Base-by-base conservation (phyloP, 495 filamentous ascomycete genomes). In the Amorphotheca resinae region DNA sequence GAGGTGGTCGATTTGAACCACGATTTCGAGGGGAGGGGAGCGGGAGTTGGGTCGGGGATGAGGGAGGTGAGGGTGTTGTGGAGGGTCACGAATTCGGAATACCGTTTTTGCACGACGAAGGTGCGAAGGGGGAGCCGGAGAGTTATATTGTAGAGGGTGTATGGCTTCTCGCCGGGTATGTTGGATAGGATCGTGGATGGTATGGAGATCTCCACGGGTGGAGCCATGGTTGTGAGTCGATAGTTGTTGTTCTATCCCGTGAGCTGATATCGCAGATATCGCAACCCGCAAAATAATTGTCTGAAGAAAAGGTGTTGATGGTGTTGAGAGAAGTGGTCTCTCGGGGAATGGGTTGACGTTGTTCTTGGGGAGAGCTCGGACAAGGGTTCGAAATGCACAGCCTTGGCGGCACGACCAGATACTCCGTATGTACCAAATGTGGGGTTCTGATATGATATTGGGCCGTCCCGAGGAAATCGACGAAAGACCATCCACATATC, bases 101-200 rank as follows among this genome's bases (percentile, higher is more conserved):
- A 98, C 53, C 91, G 87, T 64, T 95, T 95, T 48, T 80, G 77
- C 47, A 95, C 70, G 55, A 80, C 82, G 58, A 86, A 85, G 41
- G 84, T 86, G 46, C 86, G 82, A 40, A 98, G 77, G 7, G 91
- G 87, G 3, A 89, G 78, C 45, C 84, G 80, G 51, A 95, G 70
- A 25, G 77, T 80, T 60, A 96, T 87, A 68, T 91, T 85, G 72
- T 96, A 98, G 63, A 84, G 64, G 1, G 91, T 96, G 68, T 82
- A 85, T 1, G 85, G 77, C 52, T 88, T 91, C 15, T 28, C 32
- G 34, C n/a, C 18, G 21, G 69, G 61, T 23, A 65, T 67, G 33
- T 68, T 64, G 38, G 73, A 69, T 39, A 80, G 64, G 44, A 74
- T 79, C 8, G 84, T 81, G 23, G 69, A 76, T 22, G 87, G 86